Percentiles rank a stretch among this genome's conserved stretches.
Conservation (phyloP, 2,329 filamentous ascomycete species). For the Pseudofabraea citricarpa region DNA sequence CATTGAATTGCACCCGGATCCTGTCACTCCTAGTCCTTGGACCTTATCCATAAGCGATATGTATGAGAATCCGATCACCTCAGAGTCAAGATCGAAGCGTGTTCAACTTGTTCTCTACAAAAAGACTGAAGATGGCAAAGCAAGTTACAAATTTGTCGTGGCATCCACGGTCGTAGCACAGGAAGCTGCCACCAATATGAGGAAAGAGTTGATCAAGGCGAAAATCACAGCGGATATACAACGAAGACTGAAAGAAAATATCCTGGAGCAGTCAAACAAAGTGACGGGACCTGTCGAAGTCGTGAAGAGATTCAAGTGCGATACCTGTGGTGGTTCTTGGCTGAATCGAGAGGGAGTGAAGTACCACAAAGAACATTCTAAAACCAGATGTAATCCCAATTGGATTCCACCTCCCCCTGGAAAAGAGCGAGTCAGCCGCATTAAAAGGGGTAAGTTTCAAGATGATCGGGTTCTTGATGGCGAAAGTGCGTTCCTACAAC, state of each 20-base stretch:
- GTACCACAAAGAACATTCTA: slow-evolving; percentile 26
- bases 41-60: too few species aligned
- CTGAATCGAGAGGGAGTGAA: slow-evolving; percentile 28
- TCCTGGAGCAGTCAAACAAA: slow-evolving; percentile 9
- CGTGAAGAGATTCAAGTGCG: slow-evolving; percentile 23
- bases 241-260: slow-evolving; percentile 9
- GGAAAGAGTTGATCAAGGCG: slow-evolving; percentile 23
- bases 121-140: slow-evolving; percentile 5
- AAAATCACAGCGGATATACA: slow-evolving; percentile 7
- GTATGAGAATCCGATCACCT: slow-evolving; percentile 22
- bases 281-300: slow-evolving; percentile 9
- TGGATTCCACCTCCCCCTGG: slow-evolving; percentile 3
- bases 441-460: too few species aligned
- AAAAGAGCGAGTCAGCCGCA: too few species aligned
- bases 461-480: not conserved
- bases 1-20: too few species aligned
- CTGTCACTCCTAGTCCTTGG: too few species aligned
- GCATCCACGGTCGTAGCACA: slow-evolving; percentile 6
- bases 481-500: not conserved
- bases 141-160: slow-evolving; percentile 21
- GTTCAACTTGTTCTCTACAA: slow-evolving; percentile 23
- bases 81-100: slow-evolving; percentile 21
- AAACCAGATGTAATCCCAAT: slow-evolving; percentile 27
- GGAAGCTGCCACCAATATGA: slow-evolving; percentile 19
- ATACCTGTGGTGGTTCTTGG: slow-evolving; percentile 22